Evolutionary conservation across 78 protist genomes (phyloP).

Genomic region (slime mould (Dictyostelium discoideum)): DNA sequence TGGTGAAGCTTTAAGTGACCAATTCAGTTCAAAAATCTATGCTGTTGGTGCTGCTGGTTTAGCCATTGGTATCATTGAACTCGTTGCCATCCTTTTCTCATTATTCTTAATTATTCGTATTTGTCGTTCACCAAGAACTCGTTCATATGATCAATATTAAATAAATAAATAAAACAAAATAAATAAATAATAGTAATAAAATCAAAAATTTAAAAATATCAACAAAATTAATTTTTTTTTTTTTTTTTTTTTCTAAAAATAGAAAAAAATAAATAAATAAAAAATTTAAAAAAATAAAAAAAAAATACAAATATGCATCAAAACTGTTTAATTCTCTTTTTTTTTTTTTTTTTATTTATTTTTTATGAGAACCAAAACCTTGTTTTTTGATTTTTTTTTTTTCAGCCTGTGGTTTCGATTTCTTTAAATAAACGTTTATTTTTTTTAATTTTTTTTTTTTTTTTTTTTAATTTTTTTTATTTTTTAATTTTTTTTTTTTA

Average conservation of each 20-base stretch:
- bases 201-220: neutral
- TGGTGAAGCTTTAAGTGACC: neutral
- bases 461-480: no score
- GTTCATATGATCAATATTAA: conserved; percentile 57
- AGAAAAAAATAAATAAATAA: no score
- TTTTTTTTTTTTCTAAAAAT: neutral
- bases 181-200: neutral
- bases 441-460: no score
- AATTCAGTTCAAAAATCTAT: conserved; percentile 19
- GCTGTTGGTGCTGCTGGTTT: conserved; percentile 70
- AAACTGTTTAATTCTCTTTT: no score
- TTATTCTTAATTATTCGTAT: conserved; percentile 75
- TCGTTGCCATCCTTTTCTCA: conserved; percentile 63
- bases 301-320: neutral
- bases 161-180: neutral
- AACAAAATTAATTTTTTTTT: no score
- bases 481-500: no score
- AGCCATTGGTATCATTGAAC: conserved; percentile 70
- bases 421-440: no score
- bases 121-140: conserved; percentile 74
- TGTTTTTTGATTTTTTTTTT: no score
- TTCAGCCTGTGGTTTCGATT: no score
- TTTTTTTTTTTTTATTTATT: no score
- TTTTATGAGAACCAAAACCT: no score
- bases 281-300: neutral